phyloP scores from a whole-genome alignment of 1,284 basidiomycete genomes.

The Melampsora americana region DNA sequence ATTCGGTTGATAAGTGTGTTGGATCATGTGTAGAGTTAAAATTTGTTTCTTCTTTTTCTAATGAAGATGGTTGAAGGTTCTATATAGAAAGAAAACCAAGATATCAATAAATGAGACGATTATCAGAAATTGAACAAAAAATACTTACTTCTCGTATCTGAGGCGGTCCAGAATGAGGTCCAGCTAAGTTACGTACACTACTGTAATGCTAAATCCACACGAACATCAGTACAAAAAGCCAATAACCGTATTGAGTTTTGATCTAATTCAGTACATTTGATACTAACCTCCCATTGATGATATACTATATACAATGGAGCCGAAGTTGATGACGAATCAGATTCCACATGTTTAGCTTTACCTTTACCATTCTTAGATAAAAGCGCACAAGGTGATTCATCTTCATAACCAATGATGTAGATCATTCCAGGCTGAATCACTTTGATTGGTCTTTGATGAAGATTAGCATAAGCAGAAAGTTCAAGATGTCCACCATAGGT shows the following conservation, averaged over 20 bases:
- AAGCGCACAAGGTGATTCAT: constrained; percentile 45
- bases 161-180: constrained; percentile 76
- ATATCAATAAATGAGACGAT: background rate
- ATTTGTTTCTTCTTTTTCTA: background rate
- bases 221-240: constrained; percentile 54
- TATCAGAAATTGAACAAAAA: background rate
- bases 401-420: constrained; percentile 52
- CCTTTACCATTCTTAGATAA: constrained; percentile 34
- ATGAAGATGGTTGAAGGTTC: background rate
- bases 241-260: too few species aligned
- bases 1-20: background rate
- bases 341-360: constrained; percentile 42
- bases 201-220: constrained; percentile 68
- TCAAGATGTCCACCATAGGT: constrained; percentile 90
- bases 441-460: constrained; percentile 73
- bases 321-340: background rate
- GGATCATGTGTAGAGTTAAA: background rate
- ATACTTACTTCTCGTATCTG: constrained; percentile 61
- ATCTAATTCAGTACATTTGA: background rate
- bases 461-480: constrained; percentile 80
- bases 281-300: constrained; percentile 49
- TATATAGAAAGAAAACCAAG: background rate
- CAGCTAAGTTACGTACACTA: constrained; percentile 79
- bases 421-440: constrained; percentile 76
- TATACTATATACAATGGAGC: constrained; percentile 48